Evolutionary conservation across 371 early-diverging fungal genomes (phyloP).

Genomic region (Mucor piriformis): DNA sequence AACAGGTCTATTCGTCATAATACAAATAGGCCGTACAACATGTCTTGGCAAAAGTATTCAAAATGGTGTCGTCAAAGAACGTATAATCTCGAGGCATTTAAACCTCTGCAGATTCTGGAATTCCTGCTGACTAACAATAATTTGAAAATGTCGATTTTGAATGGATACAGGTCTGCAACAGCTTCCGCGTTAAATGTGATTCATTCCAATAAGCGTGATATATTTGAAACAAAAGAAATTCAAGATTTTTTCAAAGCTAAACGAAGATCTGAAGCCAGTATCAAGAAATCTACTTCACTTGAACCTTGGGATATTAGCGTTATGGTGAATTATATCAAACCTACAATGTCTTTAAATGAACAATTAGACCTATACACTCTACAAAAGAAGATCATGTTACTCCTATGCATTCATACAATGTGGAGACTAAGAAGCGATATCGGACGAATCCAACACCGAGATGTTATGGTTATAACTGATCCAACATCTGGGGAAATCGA

Average conservation of each 20-base stretch:
- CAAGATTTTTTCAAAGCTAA: conserved; percentile 13
- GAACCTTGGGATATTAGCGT: no score
- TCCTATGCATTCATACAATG: conserved; percentile 22
- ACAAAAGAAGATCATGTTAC: conserved; percentile 19
- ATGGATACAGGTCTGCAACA: conserved; percentile 11
- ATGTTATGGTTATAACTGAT: conserved; percentile 1
- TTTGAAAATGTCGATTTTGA: conserved; percentile 1
- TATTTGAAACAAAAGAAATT: background rate
- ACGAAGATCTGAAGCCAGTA: background rate
- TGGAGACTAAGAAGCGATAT: conserved; percentile 25
- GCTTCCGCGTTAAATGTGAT: conserved; percentile 4
- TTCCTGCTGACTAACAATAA: background rate
- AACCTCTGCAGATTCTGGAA: no score
- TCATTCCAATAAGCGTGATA: conserved; percentile 1
- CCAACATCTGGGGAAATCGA: no score
- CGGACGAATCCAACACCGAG: conserved; percentile 14
- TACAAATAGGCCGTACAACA: no score
- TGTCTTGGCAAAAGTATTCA: no score
- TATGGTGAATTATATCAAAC: no score
- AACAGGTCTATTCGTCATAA: conserved; percentile 6
- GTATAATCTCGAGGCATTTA: no score
- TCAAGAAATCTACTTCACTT: background rate
- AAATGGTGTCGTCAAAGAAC: no score
- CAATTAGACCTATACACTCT: background rate
- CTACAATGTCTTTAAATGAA: background rate